Percentiles rank a stretch among this genome's conserved stretches.
These are phyloP conservation scores for Trichoderma semiorbis DNA, from an alignment of 2,329 filamentous ascomycete species.

Conservation along the genomic window DNA sequence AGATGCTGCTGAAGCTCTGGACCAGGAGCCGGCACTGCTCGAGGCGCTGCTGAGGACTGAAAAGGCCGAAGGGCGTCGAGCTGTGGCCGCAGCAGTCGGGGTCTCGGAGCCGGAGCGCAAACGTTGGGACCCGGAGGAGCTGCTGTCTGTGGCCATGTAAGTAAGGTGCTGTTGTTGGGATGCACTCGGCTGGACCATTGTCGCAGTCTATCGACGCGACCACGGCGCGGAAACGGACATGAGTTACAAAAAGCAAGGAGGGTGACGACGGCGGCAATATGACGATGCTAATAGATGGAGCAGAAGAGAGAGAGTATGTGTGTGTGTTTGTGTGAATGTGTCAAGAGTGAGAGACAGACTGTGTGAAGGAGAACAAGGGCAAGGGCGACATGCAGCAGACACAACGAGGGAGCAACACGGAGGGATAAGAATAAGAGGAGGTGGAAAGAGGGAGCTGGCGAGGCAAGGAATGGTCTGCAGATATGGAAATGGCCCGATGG, in stretches of 20 bases:
- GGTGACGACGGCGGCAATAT: not conserved
- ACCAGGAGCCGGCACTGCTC: conserved; percentile 11
- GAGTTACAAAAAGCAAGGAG: conserved; percentile 18
- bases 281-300: not conserved
- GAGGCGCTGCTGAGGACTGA: conserved; percentile 22
- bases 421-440: not conserved
- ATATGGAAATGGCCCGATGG: conserved; percentile 8
- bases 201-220: conserved; percentile 31
- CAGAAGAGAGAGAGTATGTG: not conserved
- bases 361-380: not conserved
- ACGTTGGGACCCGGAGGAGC: conserved; percentile 14
- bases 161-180: conserved; percentile 21
- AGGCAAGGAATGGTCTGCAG: not conserved
- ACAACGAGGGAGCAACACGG: not conserved
- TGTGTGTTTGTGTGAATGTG: not conserved
- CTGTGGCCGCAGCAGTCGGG: conserved; percentile 21
- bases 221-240: conserved; percentile 26
- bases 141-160: conserved; percentile 19
- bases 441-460: not conserved
- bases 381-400: conserved; percentile 1
- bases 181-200: conserved; percentile 29
- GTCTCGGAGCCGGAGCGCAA: conserved; percentile 11
- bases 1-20: conserved; percentile 5
- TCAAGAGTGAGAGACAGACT: not conserved
- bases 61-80: conserved; percentile 1